A percentile compares a stretch with the other conserved stretches of the same genome.
Conservation (phyloP, 352 stramenopile genomes). For the Phytopythium boreale region DNA sequence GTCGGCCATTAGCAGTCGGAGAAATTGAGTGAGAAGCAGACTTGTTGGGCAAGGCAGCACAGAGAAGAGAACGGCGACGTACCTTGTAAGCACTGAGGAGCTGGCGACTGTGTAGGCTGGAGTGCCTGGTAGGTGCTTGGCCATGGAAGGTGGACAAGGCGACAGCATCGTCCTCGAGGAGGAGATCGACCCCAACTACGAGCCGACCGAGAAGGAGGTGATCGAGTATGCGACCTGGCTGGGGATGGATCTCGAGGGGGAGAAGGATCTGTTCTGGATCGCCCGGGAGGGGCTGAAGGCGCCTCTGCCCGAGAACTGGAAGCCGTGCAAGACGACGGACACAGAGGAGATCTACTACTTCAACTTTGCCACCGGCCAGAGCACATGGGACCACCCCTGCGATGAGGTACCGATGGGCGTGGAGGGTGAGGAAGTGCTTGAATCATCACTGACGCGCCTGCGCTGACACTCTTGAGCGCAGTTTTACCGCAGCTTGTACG, state of each 20-base stretch:
- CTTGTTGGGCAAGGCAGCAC: background rate
- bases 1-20: background rate
- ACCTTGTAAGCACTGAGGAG: background rate
- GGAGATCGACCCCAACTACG: constrained; percentile 95
- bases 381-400: constrained; percentile 94
- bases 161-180: constrained; percentile 92
- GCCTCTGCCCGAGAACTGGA: constrained; percentile 93
- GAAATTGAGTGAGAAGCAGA: background rate
- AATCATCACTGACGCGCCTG: constrained; percentile 1
- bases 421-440: background rate
- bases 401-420: constrained; percentile 56
- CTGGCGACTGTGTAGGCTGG: background rate
- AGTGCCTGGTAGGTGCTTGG: background rate
- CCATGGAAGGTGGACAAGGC: constrained; percentile 44
- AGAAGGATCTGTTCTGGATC: constrained; percentile 94
- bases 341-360: constrained; percentile 97
- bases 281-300: constrained; percentile 92
- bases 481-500: constrained; percentile 92
- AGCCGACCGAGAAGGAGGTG: constrained; percentile 89
- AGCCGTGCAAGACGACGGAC: constrained; percentile 94
- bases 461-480: constrained; percentile 12
- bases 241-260: constrained; percentile 92
- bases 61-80: background rate
- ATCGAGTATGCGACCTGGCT: constrained; percentile 95
- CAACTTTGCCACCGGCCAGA: constrained; percentile 91